phyloP scores from a whole-genome alignment of 805 yeast genomes.

The Metschnikowia anglica region DNA sequence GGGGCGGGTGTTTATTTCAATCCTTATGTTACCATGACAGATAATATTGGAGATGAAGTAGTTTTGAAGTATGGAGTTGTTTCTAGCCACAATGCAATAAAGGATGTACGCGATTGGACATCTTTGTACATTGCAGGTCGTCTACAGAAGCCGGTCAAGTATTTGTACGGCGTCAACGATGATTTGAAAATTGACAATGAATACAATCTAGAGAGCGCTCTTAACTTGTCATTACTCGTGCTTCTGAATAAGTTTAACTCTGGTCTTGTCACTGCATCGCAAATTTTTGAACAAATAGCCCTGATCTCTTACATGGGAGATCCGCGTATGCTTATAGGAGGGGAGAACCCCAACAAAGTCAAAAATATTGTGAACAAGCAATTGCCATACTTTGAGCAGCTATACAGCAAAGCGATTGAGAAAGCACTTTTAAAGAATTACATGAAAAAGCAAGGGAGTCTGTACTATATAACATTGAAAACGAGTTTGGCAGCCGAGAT shows the following conservation, averaged over 20 bases:
- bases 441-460: not conserved
- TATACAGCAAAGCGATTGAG: conserved; percentile 67
- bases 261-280: conserved; percentile 3
- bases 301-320: conserved; percentile 87
- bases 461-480: conserved; percentile 1
- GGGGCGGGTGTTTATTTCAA: conserved; percentile 95
- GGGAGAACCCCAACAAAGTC: conserved; percentile 90
- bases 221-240: conserved; percentile 62
- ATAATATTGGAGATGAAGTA: conserved; percentile 29
- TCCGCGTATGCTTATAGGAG: conserved; percentile 78
- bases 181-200: conserved; percentile 62
- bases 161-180: conserved; percentile 58
- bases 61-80: conserved; percentile 86
- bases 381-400: conserved; percentile 58
- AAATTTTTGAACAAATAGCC: conserved; percentile 72
- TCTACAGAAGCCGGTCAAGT: conserved; percentile 88
- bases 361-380: conserved; percentile 82
- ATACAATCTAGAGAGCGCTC: conserved; percentile 73
- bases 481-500: conserved; percentile 5
- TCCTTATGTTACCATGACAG: conserved; percentile 71
- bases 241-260: conserved; percentile 50
- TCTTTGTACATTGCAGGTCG: conserved; percentile 89
- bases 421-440: conserved; percentile 5
- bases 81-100: conserved; percentile 54
- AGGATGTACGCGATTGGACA: conserved; percentile 81